Evolutionary conservation across 257 asterid species (phyloP).

Genomic region (Dorcoceras hygrometricum): DNA sequence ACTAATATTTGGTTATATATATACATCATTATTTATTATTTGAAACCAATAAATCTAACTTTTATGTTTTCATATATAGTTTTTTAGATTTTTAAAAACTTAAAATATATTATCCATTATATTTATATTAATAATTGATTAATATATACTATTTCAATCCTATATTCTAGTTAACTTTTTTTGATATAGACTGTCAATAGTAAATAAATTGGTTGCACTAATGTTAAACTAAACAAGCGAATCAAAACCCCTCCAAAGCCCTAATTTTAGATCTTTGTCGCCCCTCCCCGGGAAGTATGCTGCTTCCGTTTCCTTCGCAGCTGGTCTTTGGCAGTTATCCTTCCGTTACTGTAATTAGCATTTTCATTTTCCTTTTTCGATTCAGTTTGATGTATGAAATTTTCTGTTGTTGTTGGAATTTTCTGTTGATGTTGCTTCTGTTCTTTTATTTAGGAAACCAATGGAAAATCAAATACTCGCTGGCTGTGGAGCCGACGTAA

Average conservation of each 20-base stretch:
- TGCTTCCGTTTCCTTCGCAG: conserved; percentile 39
- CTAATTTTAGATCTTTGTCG: conserved; percentile 12
- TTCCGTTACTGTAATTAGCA: conserved; percentile 40
- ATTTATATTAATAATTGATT: no score
- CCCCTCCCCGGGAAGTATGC: conserved; percentile 28
- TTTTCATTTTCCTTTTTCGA: neutral
- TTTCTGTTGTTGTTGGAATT: neutral
- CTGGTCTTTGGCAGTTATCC: conserved; percentile 22
- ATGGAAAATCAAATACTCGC: conserved; percentile 31
- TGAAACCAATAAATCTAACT: no score
- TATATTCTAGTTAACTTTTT: no score
- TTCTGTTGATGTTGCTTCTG: conserved; percentile 14
- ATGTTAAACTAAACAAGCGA: no score
- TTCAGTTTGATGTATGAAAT: neutral
- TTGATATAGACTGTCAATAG: no score
- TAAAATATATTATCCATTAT: no score
- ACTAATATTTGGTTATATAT: no score
- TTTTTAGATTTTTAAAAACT: no score
- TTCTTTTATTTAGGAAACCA: conserved; percentile 36
- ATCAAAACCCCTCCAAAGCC: conserved; percentile 36
- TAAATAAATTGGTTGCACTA: no score
- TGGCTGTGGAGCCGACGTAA: conserved; percentile 39
- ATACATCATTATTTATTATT: no score
- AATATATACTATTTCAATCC: no score
- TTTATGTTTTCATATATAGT: no score